Base-by-base conservation (phyloP, 2,329 filamentous ascomycete species). In the Monilinia aucupariae region DNA sequence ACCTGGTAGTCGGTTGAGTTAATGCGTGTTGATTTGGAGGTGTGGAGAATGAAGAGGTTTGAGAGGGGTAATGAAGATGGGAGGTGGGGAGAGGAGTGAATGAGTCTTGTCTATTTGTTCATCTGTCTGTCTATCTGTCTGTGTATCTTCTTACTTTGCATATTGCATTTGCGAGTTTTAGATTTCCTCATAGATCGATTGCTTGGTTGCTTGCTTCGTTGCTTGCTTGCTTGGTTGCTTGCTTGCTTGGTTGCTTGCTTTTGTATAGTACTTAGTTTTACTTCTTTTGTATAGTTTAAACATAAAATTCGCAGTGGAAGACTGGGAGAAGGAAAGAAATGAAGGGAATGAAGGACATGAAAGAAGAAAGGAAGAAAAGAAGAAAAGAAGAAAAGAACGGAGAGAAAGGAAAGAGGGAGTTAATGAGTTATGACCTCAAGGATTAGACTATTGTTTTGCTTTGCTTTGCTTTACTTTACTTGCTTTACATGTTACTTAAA, bases 1-100 rank as follows among this genome's bases (percentile, higher is more conserved):
- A 41, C 58, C 47, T 2, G 32, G 32, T 15, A 60, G 58, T 52
- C 5, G 47, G 2, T 30, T 52, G 58, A 52, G 58, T 60, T 60
- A 41, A 37, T 5, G 27, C 27, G 27, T 30, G 27, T 30, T 30
- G 6, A 30, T 30, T 30, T 30, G 27, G 27, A 30, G 27, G 27
- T 30, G 6, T 30, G n/a, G 10, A 13, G 17, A 20, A 17, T 20
- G 34, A 17, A 4, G 47, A 25, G 45, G 15, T 22, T 47, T 30
- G 3, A 30, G 27, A 30, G 45, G 10, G 34, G 22, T 20, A 12
- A 54, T 41, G 25, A n/a, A n/a, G n/a, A n/a, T n/a, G n/a, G n/a
- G n/a, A n/a, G n/a, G n/a, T 4, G 8, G 37, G 15, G 22, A 13
- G n/a, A 13, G 15, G 1, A 4, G 17, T 53, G 52, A 30, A 25